phyloP scores from a whole-genome alignment of 257 asterid species.

The Apocynum venetum region DNA sequence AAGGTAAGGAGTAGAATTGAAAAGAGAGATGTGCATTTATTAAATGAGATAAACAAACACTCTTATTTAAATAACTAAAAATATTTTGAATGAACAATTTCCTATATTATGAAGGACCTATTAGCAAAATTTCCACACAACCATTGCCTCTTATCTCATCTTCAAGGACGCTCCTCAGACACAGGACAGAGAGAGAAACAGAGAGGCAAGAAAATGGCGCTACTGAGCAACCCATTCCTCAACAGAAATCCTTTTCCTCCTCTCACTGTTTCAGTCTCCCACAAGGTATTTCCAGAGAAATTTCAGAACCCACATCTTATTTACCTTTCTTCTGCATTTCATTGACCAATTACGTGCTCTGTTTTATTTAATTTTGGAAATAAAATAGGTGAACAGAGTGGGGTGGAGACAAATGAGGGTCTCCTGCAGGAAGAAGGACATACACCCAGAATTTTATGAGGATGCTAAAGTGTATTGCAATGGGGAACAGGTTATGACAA shows the following conservation, averaged over 20 bases:
- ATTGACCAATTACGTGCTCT: background rate
- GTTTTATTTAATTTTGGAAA: background rate
- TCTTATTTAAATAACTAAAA: no score
- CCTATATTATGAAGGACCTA: background rate
- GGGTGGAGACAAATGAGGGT: slow-evolving; percentile 49
- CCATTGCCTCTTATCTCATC: background rate
- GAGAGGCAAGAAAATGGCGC: slow-evolving; percentile 45
- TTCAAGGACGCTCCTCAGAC: background rate
- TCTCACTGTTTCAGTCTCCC: slow-evolving; percentile 29
- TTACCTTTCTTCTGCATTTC: background rate
- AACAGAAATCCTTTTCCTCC: slow-evolving; percentile 33
- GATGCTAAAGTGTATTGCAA: slow-evolving; percentile 88
- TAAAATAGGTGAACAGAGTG: slow-evolving; percentile 42
- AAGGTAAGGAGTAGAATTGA: no score
- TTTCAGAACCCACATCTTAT: background rate
- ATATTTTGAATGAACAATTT: background rate
- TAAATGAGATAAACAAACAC: no score
- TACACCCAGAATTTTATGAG: slow-evolving; percentile 76
- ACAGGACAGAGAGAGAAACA: background rate
- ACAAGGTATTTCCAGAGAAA: slow-evolving; percentile 37
- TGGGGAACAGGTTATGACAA: slow-evolving; percentile 90
- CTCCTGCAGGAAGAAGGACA: slow-evolving; percentile 85
- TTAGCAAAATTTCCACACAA: background rate
- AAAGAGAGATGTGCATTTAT: no score
- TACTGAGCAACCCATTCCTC: slow-evolving; percentile 68